Percentiles rank a stretch among this genome's conserved stretches.
Evolutionary conservation across 2,329 filamentous ascomycete species (phyloP).

Genomic region (Epichloe uncinata): DNA sequence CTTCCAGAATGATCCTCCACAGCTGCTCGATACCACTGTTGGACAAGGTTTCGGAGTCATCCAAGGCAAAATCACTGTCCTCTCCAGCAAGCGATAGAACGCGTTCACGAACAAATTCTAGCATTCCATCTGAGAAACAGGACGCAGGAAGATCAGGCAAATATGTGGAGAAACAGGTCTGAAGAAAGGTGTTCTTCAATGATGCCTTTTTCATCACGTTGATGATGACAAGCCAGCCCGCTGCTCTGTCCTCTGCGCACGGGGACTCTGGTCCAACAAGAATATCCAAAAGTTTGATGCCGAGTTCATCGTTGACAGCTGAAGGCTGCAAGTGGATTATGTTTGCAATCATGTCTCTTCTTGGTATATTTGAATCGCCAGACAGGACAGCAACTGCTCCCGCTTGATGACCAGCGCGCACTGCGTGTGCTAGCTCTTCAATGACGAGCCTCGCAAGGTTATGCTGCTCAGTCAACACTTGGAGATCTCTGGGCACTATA

Average conservation of each 20-base stretch:
- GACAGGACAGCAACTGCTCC: constrained; percentile 32
- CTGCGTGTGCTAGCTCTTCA: constrained; percentile 48
- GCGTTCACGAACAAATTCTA: constrained; percentile 47
- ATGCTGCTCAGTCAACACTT: constrained; percentile 44
- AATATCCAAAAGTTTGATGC: constrained; percentile 55
- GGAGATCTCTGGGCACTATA: constrained; percentile 37
- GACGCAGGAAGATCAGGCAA: constrained; percentile 42
- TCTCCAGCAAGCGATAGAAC: constrained; percentile 35
- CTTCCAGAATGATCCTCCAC: constrained; percentile 70
- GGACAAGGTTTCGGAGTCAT: constrained; percentile 37
- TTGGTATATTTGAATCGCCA: constrained; percentile 36
- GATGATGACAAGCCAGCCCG: constrained; percentile 57
- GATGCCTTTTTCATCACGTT: constrained; percentile 25
- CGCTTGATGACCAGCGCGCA: constrained; percentile 16
- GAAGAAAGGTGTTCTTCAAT: constrained; percentile 42
- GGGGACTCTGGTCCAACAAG: constrained; percentile 53
- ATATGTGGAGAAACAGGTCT: constrained; percentile 39
- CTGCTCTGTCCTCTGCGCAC: constrained; percentile 45
- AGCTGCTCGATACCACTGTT: constrained; percentile 52
- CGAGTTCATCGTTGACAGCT: constrained; percentile 48
- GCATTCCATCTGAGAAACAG: constrained; percentile 46
- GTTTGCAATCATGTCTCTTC: constrained; percentile 41
- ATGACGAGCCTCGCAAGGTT: constrained; percentile 48
- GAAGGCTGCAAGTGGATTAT: constrained; percentile 49
- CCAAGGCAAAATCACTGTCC: constrained; percentile 30